Conservation (phyloP, 345 rosid species). For the Camelina sativa region DNA sequence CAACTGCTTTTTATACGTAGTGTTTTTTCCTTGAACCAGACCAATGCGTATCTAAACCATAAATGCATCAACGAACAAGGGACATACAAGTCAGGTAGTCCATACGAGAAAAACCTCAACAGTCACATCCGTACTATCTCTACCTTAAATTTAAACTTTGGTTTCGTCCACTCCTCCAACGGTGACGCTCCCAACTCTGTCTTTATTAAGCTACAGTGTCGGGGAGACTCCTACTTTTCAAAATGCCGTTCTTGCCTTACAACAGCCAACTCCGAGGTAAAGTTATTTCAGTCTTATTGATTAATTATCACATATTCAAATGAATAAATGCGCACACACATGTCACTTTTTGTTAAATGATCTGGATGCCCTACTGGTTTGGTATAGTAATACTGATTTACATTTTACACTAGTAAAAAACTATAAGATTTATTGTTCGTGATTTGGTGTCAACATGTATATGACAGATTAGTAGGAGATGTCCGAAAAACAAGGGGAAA, state of each 20-base stretch:
- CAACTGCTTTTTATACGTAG: not conserved
- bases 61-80: constrained; percentile 13
- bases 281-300: not conserved
- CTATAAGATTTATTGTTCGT: not conserved
- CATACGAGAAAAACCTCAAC: constrained; percentile 16
- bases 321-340: not conserved
- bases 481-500: not conserved
- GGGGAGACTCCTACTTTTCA: not conserved
- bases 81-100: constrained; percentile 4
- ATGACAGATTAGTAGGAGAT: constrained; percentile 4
- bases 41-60: constrained; percentile 15
- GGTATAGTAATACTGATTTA: too few relatives aligned
- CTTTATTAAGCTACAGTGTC: not conserved
- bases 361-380: not conserved
- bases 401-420: not conserved
- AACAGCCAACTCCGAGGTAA: not conserved
- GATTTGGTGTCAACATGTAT: not conserved
- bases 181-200: not conserved
- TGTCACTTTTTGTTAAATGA: not conserved
- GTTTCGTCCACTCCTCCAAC: not conserved
- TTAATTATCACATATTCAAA: not conserved
- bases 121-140: not conserved
- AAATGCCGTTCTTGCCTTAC: not conserved
- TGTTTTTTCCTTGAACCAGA: constrained; percentile 7
- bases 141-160: not conserved